Evolutionary conservation across 139 green algal species (phyloP), one percentile per base, ranked within the genome.

Genomic region (Chlorokybus atmophyticus): DNA sequence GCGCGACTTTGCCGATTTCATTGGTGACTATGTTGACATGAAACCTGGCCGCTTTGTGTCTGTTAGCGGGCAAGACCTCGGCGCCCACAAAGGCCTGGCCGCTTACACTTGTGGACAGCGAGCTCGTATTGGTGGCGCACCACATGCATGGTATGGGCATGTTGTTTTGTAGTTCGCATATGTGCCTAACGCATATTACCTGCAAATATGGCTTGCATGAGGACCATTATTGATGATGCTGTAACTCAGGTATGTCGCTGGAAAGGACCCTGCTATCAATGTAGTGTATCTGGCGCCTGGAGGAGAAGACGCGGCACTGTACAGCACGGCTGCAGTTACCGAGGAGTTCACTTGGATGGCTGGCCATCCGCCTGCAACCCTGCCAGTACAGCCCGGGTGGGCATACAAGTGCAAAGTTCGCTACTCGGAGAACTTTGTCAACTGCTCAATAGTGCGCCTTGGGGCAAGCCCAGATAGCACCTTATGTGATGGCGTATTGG

Each of bases 101-200:
- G 61, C 66, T 1, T 48, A 88, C 14, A 93, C 84, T 23, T 56
- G 62, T n/a, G 84, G 84, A 2, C 84, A 93, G 71, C 52, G 77
- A 7, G 72, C 83, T n/a, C 55, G 63, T 19, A 73, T 89, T 1
- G 78, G 72, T 14, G 83, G 83, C 4, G 50, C 51, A 6, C 4
- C 60, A 1, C 30, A 73, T 29, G 64, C 64, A 23, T 75, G n/a
- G n/a, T n/a, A n/a, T n/a, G n/a, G n/a, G n/a, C n/a, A n/a, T n/a
- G n/a, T n/a, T n/a, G n/a, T n/a, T n/a, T n/a, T n/a, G n/a, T n/a
- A n/a, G n/a, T n/a, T n/a, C n/a, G n/a, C n/a, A n/a, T n/a, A n/a
- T n/a, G n/a, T n/a, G n/a, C n/a, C n/a, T n/a, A n/a, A n/a, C n/a
- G n/a, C n/a, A n/a, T n/a, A n/a, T n/a, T n/a, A n/a, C n/a, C n/a